Percentiles rank a stretch among this genome's conserved stretches.
Evolutionary conservation across 176 grass and related monocot species (phyloP).

Genomic region (Oryza nivara): DNA sequence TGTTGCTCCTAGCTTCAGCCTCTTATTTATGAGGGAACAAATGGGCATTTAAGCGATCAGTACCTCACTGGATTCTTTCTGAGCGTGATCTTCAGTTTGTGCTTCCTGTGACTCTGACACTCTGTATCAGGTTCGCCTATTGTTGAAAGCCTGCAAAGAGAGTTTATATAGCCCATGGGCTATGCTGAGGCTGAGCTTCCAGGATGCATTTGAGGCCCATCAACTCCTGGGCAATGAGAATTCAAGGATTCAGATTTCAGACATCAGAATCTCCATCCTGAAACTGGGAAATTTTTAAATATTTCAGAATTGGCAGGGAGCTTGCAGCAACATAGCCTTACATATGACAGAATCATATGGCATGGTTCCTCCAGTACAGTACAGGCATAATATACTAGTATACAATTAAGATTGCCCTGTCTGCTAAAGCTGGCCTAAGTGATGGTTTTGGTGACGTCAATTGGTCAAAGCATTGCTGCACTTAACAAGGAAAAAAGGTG

Average conservation of each 20-base stretch:
- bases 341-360: slow-evolving; percentile 12
- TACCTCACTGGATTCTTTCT: background rate
- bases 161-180: background rate
- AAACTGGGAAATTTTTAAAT: background rate
- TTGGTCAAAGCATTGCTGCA: slow-evolving; percentile 16
- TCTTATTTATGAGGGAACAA: slow-evolving; percentile 8
- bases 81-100: background rate
- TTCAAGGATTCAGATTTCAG: background rate
- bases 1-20: background rate
- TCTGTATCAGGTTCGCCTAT: background rate
- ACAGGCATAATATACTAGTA: background rate
- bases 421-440: background rate
- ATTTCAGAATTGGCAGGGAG: slow-evolving; percentile 4
- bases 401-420: background rate
- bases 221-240: background rate
- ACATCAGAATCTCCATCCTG: background rate
- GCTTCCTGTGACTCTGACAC: background rate
- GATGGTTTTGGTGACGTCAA: slow-evolving; percentile 22
- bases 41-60: background rate
- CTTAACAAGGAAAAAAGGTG: slow-evolving; percentile 11
- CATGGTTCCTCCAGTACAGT: slow-evolving; percentile 20
- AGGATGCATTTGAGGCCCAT: slow-evolving; percentile 19
- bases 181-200: background rate
- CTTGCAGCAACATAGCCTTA: background rate
- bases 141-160: background rate